A percentile compares a stretch with the other conserved stretches of the same genome.
phyloP scores from a whole-genome alignment of 1,284 basidiomycete species.

The Phlebopus sp. region DNA sequence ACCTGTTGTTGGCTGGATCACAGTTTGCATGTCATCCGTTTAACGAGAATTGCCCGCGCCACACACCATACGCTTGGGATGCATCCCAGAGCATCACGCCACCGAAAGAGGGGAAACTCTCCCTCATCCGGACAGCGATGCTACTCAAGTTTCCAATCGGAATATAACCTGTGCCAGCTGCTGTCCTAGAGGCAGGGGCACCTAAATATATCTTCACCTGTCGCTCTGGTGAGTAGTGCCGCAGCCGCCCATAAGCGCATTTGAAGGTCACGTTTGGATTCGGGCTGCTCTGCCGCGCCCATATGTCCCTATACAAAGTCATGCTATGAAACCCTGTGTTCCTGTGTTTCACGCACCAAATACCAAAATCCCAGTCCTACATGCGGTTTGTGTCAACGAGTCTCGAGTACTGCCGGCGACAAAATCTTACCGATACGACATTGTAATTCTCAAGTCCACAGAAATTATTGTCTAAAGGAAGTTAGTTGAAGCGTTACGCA shows the following conservation, averaged over 20 bases:
- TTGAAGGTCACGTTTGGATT: slow-evolving; percentile 44
- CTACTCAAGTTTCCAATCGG: slow-evolving; percentile 43
- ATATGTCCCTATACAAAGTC: slow-evolving; percentile 49
- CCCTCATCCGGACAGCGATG: slow-evolving; percentile 53
- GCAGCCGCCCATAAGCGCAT: not conserved
- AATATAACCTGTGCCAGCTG: slow-evolving; percentile 53
- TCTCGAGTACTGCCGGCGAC: not conserved
- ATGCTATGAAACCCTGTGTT: not conserved
- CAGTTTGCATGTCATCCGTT: not conserved
- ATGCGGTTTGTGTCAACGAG: not conserved
- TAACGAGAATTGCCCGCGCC: not conserved
- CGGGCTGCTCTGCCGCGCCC: slow-evolving; percentile 58
- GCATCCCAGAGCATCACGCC: slow-evolving; percentile 75
- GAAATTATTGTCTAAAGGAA: too few relatives aligned
- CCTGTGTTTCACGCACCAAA: slow-evolving; percentile 40
- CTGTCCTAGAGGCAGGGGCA: slow-evolving; percentile 50
- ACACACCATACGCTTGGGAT: slow-evolving; percentile 62
- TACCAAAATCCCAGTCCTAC: slow-evolving; percentile 52
- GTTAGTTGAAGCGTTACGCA: too few relatives aligned
- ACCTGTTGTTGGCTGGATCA: slow-evolving; percentile 53
- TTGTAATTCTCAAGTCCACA: slow-evolving; percentile 40
- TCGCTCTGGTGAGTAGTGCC: slow-evolving; percentile 2
- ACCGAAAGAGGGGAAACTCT: slow-evolving; percentile 69
- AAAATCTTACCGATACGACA: slow-evolving; percentile 38
- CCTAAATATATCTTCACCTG: slow-evolving; percentile 58